A percentile compares a stretch with the other conserved stretches of the same genome.
Conservation (phyloP, 192 early-diverging fungal species). For the Dimargaris xerosporica region DNA sequence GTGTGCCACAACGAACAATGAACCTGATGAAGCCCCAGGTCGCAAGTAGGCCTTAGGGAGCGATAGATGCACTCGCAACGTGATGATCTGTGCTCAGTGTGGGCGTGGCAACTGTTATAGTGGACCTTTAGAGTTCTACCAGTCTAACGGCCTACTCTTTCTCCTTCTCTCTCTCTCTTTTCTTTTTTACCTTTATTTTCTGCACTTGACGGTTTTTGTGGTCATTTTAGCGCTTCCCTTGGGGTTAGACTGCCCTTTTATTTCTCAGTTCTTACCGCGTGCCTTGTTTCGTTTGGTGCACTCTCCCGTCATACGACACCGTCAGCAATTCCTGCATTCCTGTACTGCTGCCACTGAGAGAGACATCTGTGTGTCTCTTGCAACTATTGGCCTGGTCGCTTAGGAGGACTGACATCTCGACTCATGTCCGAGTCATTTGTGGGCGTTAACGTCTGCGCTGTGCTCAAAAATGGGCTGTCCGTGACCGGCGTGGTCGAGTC, state of each 20-base stretch:
- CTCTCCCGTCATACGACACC: too few species aligned
- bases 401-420: background rate
- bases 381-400: background rate
- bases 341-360: background rate
- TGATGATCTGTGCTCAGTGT: too few species aligned
- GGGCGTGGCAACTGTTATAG: too few species aligned
- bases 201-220: background rate
- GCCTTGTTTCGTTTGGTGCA: too few species aligned
- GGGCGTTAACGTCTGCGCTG: constrained; percentile 36
- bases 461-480: constrained; percentile 29
- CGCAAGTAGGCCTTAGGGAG: too few species aligned
- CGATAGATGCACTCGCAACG: too few species aligned
- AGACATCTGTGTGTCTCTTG: background rate
- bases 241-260: background rate
- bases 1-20: too few species aligned
- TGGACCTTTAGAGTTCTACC: too few species aligned
- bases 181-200: background rate
- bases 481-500: constrained; percentile 41
- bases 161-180: background rate
- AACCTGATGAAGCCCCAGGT: too few species aligned
- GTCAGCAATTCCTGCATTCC: background rate
- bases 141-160: too few species aligned
- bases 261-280: background rate
- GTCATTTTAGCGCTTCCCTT: background rate
- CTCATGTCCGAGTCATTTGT: constrained; percentile 37